Conservation (phyloP, 257 asterid genomes). For the Oldenlandia corymbosa region DNA sequence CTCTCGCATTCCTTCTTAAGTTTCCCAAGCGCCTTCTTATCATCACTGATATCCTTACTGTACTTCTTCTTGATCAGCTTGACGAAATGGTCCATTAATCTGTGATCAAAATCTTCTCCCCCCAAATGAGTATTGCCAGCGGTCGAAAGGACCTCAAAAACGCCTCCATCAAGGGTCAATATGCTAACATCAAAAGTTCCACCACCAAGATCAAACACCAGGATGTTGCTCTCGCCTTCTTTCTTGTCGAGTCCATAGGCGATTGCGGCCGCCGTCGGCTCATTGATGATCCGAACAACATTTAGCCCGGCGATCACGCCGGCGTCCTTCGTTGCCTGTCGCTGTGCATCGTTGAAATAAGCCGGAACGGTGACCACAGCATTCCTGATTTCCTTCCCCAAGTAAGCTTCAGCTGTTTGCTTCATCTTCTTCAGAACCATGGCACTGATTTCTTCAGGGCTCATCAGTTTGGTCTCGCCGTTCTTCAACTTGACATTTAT, state of each 20-base stretch:
- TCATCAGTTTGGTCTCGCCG: conserved; percentile 17
- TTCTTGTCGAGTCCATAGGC: not conserved
- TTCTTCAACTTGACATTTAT: conserved; percentile 23
- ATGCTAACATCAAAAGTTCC: not conserved
- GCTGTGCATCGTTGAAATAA: not conserved
- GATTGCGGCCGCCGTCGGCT: not conserved
- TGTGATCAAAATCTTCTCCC: not conserved
- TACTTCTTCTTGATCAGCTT: too few relatives aligned
- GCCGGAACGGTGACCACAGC: conserved; percentile 26
- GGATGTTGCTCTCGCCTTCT: not conserved
- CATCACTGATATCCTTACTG: too few relatives aligned
- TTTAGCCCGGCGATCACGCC: not conserved
- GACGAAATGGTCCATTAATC: not conserved
- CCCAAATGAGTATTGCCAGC: not conserved
- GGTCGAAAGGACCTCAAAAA: not conserved
- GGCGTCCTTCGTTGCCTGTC: conserved; percentile 24
- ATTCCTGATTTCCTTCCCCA: conserved; percentile 19
- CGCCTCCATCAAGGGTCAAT: too few relatives aligned
- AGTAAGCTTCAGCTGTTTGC: conserved; percentile 23
- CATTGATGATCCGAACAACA: not conserved
- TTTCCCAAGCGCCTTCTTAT: too few relatives aligned
- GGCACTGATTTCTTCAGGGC: conserved; percentile 25
- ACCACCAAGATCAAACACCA: not conserved
- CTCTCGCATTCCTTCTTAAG: too few relatives aligned
- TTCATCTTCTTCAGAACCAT: conserved; percentile 30